phyloP scores from a whole-genome alignment of 192 early-diverging fungal genomes.

The Umbelopsis isabellina region DNA sequence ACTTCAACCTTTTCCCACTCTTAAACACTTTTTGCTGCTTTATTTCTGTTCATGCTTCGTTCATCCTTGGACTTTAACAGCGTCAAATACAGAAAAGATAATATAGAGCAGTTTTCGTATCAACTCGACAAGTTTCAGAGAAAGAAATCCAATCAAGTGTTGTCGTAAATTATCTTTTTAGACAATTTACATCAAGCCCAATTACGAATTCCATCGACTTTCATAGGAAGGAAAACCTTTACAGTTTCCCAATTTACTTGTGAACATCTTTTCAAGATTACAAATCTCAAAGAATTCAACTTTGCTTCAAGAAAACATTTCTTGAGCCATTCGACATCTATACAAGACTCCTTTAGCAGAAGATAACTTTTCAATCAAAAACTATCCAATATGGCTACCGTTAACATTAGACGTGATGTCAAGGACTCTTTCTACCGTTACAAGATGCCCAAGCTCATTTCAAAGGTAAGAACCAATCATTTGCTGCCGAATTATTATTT shows the following conservation, averaged over 20 bases:
- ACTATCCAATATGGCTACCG: conserved; percentile 62
- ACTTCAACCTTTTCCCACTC: neutral
- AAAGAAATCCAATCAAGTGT: conserved; percentile 30
- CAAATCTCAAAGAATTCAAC: conserved; percentile 16
- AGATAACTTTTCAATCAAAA: conserved; percentile 12
- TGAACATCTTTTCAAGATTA: conserved; percentile 20
- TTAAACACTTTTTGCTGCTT: conserved; percentile 17
- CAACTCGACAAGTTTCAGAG: conserved; percentile 29
- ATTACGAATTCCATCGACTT: conserved; percentile 12
- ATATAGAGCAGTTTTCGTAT: conserved; percentile 29
- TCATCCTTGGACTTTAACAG: conserved; percentile 32
- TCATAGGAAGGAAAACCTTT: conserved; percentile 18
- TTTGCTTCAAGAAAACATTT: conserved; percentile 24
- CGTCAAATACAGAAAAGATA: conserved; percentile 29
- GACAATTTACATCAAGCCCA: neutral
- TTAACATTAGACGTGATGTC: conserved; percentile 90
- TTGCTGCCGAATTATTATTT: neutral
- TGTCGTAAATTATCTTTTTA: conserved; percentile 29
- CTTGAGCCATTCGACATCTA: conserved; percentile 6
- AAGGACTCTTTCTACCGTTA: conserved; percentile 97
- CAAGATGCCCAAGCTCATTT: conserved; percentile 93
- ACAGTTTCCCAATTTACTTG: conserved; percentile 18
- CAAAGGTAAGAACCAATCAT: conserved; percentile 53
- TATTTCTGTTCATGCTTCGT: conserved; percentile 37
- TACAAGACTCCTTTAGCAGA: conserved; percentile 18